Base-by-base conservation (phyloP, 139 green algal genomes). In the Chlorella sp. region DNA sequence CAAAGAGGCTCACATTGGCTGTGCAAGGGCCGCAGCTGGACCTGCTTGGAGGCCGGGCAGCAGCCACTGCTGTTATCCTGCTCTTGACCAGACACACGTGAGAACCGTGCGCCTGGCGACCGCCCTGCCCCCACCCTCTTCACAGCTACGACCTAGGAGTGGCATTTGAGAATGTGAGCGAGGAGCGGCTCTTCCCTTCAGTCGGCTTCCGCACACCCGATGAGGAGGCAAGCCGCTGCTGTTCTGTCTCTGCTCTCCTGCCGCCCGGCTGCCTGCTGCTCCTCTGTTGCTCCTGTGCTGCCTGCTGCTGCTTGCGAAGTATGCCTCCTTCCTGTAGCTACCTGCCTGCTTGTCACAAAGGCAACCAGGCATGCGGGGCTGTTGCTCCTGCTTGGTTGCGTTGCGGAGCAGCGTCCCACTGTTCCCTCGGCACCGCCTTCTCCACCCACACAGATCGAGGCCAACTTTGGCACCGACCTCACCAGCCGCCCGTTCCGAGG, bases 121-220 rank as follows among this genome's bases (percentile, higher is more conserved):
- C n/a, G n/a, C n/a, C n/a, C n/a, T n/a, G n/a, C n/a, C n/a, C 64
- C 64, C n/a, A 23, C 28, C 39, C 25, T 30, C 65, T 34, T 1
- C 65, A 12, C 65, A 72, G 88, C 74, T 82, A 84, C 55, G 81
- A 93, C 64, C 84, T 98, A 32, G 95, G 95, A 20, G 86, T 94
- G 26, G 95, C 95, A 3, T 97, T 98, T 57, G 73, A 81, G 26
- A 76, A 92, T 36, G 93, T 98, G 38, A 16, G 39, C 5, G 88
- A 92, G 55, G 82, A 94, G 30, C 11, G 32, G 28, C 85, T 98
- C 30, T 97, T 93, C 83, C 95, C 95, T 0, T 91, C 83, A 32
- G 91, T 98, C 4, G 95, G 95, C 3, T 82, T 97, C 80, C 88
- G 94, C 32, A 97, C 95, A 0, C 83, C 81, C 0, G 85, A 91